phyloP scores from a whole-genome alignment of 2,329 filamentous ascomycete genomes.

The Huntiella savannae region DNA sequence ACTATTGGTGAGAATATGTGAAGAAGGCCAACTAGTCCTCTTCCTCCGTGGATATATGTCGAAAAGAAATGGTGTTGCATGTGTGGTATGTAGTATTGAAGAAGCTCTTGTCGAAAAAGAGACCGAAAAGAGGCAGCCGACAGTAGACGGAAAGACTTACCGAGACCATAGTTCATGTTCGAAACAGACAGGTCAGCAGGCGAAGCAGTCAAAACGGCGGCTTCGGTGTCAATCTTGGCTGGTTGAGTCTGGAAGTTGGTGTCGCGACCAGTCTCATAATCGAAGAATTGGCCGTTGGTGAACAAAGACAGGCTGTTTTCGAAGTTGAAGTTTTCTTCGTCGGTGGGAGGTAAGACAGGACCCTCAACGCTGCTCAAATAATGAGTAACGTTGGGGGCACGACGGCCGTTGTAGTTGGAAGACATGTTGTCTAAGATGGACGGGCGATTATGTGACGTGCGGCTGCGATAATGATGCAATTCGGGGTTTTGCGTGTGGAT shows the following conservation, averaged over 20 bases:
- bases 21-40: no score
- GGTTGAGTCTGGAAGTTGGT: conserved; percentile 35
- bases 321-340: conserved; percentile 40
- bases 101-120: no score
- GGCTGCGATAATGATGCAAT: neutral
- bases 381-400: conserved; percentile 72
- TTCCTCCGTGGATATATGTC: no score
- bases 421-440: conserved; percentile 30
- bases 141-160: neutral
- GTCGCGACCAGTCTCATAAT: conserved; percentile 50
- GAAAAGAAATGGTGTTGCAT: no score
- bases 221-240: conserved; percentile 23
- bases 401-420: conserved; percentile 47
- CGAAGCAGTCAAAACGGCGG: conserved; percentile 12
- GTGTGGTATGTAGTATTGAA: no score
- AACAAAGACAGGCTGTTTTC: conserved; percentile 61
- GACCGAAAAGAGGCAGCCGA: neutral
- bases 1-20: no score
- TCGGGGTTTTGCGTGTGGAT: neutral
- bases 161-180: conserved; percentile 15
- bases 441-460: neutral
- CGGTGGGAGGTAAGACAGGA: conserved; percentile 32
- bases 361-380: conserved; percentile 77
- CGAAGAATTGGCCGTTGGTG: conserved; percentile 66
- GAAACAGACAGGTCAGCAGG: conserved; percentile 9